Evolutionary conservation across 1,139 yeast species (phyloP).

Genomic region (Saccharomycopsis crataegensis): DNA sequence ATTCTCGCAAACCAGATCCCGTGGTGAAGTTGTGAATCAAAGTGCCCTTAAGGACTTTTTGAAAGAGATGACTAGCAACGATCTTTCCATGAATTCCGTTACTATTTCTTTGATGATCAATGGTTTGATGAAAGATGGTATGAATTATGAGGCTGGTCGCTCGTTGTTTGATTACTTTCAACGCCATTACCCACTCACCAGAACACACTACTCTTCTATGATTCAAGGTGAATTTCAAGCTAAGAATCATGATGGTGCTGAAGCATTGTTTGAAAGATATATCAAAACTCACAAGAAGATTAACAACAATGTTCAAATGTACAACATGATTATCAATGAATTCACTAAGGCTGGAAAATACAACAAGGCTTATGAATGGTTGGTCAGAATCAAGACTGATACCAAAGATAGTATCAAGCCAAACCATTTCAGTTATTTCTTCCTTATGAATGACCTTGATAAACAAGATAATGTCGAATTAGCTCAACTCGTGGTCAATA

Average conservation of each 20-base stretch:
- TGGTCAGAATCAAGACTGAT: conserved; percentile 22
- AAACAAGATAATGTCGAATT: conserved; percentile 30
- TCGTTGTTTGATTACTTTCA: conserved; percentile 39
- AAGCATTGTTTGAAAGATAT: conserved; percentile 40
- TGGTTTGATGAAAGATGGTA: conserved; percentile 44
- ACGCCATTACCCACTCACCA: conserved; percentile 26
- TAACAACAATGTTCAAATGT: conserved; percentile 37
- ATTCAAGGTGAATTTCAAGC: conserved; percentile 47
- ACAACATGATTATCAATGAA: conserved; percentile 55
- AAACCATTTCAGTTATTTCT: conserved; percentile 52
- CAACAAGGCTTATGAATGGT: conserved; percentile 37
- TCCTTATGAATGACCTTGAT: conserved; percentile 40
- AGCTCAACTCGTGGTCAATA: conserved; percentile 35
- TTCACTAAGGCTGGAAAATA: conserved; percentile 32
- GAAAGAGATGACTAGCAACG: conserved; percentile 34
- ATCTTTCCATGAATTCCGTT: conserved; percentile 40
- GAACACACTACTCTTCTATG: conserved; percentile 46
- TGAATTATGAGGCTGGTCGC: conserved; percentile 47
- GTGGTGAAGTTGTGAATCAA: conserved; percentile 39
- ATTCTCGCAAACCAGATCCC: conserved; percentile 40
- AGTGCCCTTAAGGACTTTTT: conserved; percentile 35
- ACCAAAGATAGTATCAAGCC: conserved; percentile 29
- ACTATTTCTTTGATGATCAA: conserved; percentile 50
- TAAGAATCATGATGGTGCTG: conserved; percentile 45
- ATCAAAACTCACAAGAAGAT: conserved; percentile 27